phyloP scores from a whole-genome alignment of 768 basidiomycete genomes.

The Baorangia bicolor region DNA sequence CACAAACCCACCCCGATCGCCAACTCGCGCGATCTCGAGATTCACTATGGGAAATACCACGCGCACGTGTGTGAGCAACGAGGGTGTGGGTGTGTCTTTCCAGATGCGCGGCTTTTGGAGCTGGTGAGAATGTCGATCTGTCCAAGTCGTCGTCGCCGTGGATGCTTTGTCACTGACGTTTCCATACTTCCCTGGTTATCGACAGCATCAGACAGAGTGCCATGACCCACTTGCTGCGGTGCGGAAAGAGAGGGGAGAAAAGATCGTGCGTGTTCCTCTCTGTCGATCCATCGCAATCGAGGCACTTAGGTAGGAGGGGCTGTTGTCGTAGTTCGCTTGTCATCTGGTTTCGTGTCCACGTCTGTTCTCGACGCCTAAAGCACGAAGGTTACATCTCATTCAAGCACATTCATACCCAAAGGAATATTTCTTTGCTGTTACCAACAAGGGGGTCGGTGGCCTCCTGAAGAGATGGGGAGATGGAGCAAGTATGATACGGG shows the following conservation, averaged over 20 bases:
- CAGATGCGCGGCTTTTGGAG: slow-evolving; percentile 74
- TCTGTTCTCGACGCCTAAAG: slow-evolving; percentile 69
- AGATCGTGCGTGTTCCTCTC: slow-evolving; percentile 54
- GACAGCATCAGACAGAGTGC: slow-evolving; percentile 79
- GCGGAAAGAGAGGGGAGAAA: slow-evolving; percentile 76
- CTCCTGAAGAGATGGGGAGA: slow-evolving; percentile 79
- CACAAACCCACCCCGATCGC: slow-evolving; percentile 60
- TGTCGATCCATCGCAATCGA: slow-evolving; percentile 13
- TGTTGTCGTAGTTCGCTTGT: slow-evolving; percentile 69
- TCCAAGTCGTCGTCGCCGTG: slow-evolving; percentile 2
- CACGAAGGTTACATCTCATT: slow-evolving; percentile 78
- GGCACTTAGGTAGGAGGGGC: not conserved
- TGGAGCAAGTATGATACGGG: slow-evolving; percentile 76
- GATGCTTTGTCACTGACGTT: not conserved
- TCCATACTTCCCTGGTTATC: not conserved
- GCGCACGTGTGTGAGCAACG: slow-evolving; percentile 75
- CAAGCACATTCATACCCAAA: slow-evolving; percentile 81
- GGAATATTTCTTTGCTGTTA: slow-evolving; percentile 88
- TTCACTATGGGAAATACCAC: slow-evolving; percentile 82
- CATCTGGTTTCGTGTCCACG: slow-evolving; percentile 60
- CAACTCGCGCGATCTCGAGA: slow-evolving; percentile 68
- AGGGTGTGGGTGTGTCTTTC: slow-evolving; percentile 80
- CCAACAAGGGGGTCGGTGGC: slow-evolving; percentile 86
- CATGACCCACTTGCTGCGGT: slow-evolving; percentile 85
- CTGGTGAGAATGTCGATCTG: slow-evolving; percentile 53